phyloP scores from a whole-genome alignment of 2,329 filamentous ascomycete species.

The Sordariomycetes sp. region DNA sequence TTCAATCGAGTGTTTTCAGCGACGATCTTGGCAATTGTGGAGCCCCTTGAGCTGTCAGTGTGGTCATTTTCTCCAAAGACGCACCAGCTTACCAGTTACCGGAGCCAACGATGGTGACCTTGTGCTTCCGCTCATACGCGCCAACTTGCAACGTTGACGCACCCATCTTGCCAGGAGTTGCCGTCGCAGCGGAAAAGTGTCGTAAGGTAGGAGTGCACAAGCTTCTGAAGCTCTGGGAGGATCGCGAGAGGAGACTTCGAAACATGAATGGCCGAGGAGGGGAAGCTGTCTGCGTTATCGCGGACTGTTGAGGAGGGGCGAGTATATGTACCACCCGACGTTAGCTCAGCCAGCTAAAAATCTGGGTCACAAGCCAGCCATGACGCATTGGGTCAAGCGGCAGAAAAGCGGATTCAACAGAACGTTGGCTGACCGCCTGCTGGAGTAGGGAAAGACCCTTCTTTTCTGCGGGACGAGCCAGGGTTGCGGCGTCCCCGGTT shows the following conservation, averaged over 20 bases:
- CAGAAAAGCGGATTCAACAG: not conserved
- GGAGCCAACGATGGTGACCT: constrained; percentile 87
- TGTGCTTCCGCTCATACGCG: constrained; percentile 65
- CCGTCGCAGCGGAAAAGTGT: not conserved
- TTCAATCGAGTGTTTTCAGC: constrained; percentile 82
- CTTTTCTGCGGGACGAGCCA: too few species aligned
- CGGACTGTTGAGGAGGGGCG: constrained; percentile 1
- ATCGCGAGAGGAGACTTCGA: not conserved
- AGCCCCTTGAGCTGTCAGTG: too few species aligned
- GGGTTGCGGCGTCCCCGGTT: too few species aligned
- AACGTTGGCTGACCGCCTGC: constrained; percentile 12
- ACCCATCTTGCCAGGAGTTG: constrained; percentile 20
- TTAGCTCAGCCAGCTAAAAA: not conserved
- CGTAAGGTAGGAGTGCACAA: not conserved
- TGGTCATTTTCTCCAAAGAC: too few species aligned
- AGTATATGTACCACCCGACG: not conserved
- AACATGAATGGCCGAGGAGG: constrained; percentile 1
- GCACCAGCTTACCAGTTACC: constrained; percentile 87
- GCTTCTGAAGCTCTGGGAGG: constrained; percentile 1
- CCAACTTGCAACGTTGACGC: constrained; percentile 25
- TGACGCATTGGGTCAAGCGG: constrained; percentile 2
- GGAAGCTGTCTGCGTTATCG: too few species aligned
- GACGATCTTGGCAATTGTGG: constrained; percentile 93
- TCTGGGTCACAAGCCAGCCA: not conserved
- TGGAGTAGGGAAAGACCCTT: too few species aligned